Evolutionary conservation across 805 yeast genomes (phyloP), one percentile per base, ranked within the genome.

Genomic region (Saturnispora dispora): DNA sequence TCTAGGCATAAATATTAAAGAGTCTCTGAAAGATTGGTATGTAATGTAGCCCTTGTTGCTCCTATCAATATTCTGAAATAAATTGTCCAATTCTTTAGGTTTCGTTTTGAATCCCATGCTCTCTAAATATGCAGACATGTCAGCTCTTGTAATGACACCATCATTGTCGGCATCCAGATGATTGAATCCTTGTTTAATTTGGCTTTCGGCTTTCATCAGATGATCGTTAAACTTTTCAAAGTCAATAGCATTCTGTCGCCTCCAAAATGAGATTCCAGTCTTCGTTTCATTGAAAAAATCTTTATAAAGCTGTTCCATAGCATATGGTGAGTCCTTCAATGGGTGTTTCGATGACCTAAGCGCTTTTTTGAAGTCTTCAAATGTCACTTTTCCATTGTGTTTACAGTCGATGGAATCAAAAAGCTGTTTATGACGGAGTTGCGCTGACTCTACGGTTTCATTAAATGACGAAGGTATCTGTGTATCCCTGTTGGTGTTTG

Each of bases 11-110:
- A 91, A 78, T 47, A 90, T 65, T 27, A 91, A 68, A 47, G 87
- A 86, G 58, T 85, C 86, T 57, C 95, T 74, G 78, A 95, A 93
- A 59, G 91, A 91, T 48, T 88, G 88, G 61, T 79, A 87, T 0
- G 93, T 82, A 42, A 91, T 81, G 57, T 73, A 78, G 1, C 93
- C 91, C 51, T 77, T 79, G 45, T 75, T 68, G 53, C 79, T 73
- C 36, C 65, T 66, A 63, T 81, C 89, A 46, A 82, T 63, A 52
- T 71, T 75, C 35, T 71, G 62, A 70, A 83, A 83, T 53, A 88
- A 71, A 6, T 67, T 65, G 51, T 79, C 79, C 37, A 85, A 69
- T 55, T 78, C 78, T 13, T 72, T 64, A 11, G 71, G 71, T 2
- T 78, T 73, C 11, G 87, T 81, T 18, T 71, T 66, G 46, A 81